These are phyloP conservation scores for Sphaerulina populicola DNA, from an alignment of 2,329 filamentous ascomycete genomes.

Conservation along the genomic window DNA sequence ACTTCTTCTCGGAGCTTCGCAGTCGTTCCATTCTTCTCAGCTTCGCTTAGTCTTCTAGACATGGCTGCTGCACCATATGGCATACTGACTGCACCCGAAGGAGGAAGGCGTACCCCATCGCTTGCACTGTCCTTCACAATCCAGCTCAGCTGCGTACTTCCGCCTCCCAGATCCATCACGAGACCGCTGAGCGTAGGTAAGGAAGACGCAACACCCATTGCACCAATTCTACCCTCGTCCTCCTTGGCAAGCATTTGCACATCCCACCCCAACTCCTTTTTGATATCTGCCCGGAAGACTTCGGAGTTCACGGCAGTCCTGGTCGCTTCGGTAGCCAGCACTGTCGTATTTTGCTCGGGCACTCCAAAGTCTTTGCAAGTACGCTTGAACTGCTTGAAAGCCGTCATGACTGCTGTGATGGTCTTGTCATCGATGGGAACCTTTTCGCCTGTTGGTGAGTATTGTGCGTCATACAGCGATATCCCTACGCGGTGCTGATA, in stretches of 20 bases:
- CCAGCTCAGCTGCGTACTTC: slow-evolving; percentile 63
- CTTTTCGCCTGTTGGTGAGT: slow-evolving; percentile 33
- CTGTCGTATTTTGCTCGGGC: slow-evolving; percentile 54
- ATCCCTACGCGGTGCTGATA: slow-evolving; percentile 72
- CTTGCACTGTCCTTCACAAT: slow-evolving; percentile 43
- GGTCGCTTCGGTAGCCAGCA: slow-evolving; percentile 85
- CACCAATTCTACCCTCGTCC: slow-evolving; percentile 75
- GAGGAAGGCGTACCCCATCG: slow-evolving; percentile 46
- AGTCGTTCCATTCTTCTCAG: slow-evolving; percentile 34
- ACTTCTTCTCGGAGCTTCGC: slow-evolving; percentile 42
- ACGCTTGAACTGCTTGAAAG: slow-evolving; percentile 60
- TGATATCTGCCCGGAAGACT: slow-evolving; percentile 59
- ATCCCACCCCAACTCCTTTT: slow-evolving; percentile 54
- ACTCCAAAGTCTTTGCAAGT: slow-evolving; percentile 66
- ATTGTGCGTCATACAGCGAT: slow-evolving; percentile 76
- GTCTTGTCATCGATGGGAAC: slow-evolving; percentile 51
- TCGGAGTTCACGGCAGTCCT: slow-evolving; percentile 67
- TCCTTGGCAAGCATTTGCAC: slow-evolving; percentile 67
- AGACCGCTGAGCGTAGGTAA: slow-evolving; percentile 63
- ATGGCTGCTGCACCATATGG: slow-evolving; percentile 64
- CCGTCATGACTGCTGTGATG: slow-evolving; percentile 57
- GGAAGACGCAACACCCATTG: slow-evolving; percentile 71
- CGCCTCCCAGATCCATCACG: slow-evolving; percentile 77
- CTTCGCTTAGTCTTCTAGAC: slow-evolving; percentile 46
- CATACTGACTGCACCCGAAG: slow-evolving; percentile 54